Evolutionary conservation across 805 yeast genomes (phyloP), one percentile per base, ranked within the genome.

Genomic region (Kuraishia hungarica): DNA sequence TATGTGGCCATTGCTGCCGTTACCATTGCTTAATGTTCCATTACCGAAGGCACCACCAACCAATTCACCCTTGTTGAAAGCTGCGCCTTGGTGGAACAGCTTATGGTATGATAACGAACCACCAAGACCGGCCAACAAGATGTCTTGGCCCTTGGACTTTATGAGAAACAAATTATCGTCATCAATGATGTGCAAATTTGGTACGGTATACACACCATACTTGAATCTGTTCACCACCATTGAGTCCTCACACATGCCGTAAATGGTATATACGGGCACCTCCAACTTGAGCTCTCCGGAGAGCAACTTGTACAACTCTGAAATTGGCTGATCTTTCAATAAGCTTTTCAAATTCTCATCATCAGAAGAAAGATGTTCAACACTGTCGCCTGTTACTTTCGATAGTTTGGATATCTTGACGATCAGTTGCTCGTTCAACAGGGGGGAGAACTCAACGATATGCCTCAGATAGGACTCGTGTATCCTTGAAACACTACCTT

Each of bases 231-330:
- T 80, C 49, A 87, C 68, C 22, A 88, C 88, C 2, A 77, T 64
- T 1, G 89, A 82, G 65, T 87, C 96, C 65, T 87, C 96, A 55
- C 84, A 75, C 66, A 86, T 84, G 0, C 94, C 94, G 61, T 80
- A 84, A n/a, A 85, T 81, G 2, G 92, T 82, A 70, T 87, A 88
- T 0, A 88, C 89, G 0, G 96, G 94, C 2, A 77, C 80, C 47
- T 68, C 68, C 60, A 79, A 73, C 57, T 51, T 59, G 53, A 65
- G 62, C 51, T 69, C 69, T 10, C 79, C 87, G 55, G 63, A 61
- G 8, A 83, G 61, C 55, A 78, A 82, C 51, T 71, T 66, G 49
- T 78, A 72, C 50, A 84, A 67, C 60, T 84, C 87, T 22, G 85
- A 79, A 17, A 84, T 71, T 47, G 67, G 65, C 49, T 71, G 70